These are phyloP conservation scores for Populus tomentosa DNA, from an alignment of 441 rosid genomes.

Conservation along the genomic window DNA sequence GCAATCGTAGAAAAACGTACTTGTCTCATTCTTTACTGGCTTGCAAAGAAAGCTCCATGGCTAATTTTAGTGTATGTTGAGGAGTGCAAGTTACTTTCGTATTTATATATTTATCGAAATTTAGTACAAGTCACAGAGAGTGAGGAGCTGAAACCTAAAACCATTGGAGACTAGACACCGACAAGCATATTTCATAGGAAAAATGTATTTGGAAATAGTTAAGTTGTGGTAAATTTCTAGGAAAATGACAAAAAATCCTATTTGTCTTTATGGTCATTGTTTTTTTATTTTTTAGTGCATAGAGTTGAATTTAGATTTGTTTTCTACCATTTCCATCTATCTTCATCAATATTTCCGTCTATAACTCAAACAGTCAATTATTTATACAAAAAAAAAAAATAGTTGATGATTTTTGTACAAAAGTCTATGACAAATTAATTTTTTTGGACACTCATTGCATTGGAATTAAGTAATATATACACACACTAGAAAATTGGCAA, in stretches of 20 bases:
- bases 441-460: no score
- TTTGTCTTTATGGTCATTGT: background rate
- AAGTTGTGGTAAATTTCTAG: background rate
- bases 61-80: background rate
- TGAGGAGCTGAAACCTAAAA: background rate
- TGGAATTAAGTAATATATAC: no score
- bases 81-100: background rate
- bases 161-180: background rate
- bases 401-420: background rate
- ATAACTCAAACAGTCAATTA: no score
- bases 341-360: background rate
- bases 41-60: background rate
- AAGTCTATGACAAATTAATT: background rate
- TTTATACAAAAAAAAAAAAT: background rate
- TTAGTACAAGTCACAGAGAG: background rate
- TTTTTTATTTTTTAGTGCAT: background rate
- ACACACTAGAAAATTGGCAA: no score
- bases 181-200: background rate
- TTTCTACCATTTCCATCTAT: background rate
- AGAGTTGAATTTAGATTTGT: background rate
- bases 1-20: background rate
- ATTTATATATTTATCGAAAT: background rate
- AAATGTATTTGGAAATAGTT: background rate
- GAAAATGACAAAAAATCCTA: background rate
- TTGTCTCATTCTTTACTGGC: background rate